Conservation (phyloP, 129 eudicot genomes). For the Flaveria ramosissima region DNA sequence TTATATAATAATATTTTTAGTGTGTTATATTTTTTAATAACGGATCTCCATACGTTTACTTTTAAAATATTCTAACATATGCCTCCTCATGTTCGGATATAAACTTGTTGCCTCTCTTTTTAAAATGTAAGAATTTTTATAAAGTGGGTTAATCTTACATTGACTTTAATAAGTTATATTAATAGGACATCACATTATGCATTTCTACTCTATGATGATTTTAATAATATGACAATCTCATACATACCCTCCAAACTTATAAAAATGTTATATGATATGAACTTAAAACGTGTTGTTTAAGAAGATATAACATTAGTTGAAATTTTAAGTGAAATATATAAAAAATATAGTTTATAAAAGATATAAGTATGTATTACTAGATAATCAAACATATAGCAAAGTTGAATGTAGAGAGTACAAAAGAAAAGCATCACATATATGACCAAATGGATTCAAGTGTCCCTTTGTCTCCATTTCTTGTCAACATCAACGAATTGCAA, state of each 20-base stretch:
- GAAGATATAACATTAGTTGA: background rate
- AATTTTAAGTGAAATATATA: background rate
- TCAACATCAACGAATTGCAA: slow-evolving; percentile 39
- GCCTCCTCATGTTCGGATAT: no score
- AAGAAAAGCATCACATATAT: slow-evolving; percentile 25
- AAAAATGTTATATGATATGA: background rate
- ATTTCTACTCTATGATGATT: background rate
- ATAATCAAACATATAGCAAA: background rate
- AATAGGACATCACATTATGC: background rate
- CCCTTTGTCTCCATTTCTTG: slow-evolving; percentile 36
- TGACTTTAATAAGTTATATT: background rate
- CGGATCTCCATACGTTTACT: no score
- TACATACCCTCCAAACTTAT: background rate
- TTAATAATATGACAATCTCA: background rate
- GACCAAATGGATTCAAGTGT: slow-evolving; percentile 34
- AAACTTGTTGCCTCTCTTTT: no score
- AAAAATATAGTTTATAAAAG: background rate
- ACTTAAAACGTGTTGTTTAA: background rate
- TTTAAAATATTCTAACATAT: no score
- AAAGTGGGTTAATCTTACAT: no score
- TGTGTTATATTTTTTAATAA: background rate
- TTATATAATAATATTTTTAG: background rate
- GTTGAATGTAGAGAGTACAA: slow-evolving; percentile 21
- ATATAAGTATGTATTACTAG: background rate
- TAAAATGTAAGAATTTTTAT: no score